phyloP scores from a whole-genome alignment of 1,284 basidiomycete genomes.

The Sporisorium scitamineum region DNA sequence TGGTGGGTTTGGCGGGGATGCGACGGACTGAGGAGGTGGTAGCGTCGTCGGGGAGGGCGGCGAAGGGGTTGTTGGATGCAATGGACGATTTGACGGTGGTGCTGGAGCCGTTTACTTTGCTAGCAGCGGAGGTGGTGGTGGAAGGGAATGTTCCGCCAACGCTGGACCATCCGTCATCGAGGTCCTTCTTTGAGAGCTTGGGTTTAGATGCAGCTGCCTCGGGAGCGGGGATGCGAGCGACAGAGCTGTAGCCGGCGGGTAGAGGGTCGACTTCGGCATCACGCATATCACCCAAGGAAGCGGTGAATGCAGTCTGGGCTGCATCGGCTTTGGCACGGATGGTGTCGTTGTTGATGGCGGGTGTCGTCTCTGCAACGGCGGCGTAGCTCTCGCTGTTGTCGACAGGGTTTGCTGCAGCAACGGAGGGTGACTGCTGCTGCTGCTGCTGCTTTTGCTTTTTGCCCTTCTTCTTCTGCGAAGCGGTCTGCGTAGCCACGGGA shows the following conservation, averaged over 20 bases:
- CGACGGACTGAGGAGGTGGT: conserved; percentile 28
- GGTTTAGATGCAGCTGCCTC: conserved; percentile 12
- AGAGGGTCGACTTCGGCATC: conserved; percentile 43
- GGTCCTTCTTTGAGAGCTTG: conserved; percentile 28
- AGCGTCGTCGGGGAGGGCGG: conserved; percentile 49
- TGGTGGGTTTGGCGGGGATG: conserved; percentile 11
- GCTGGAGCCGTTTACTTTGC: conserved; percentile 16
- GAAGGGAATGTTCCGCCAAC: conserved; percentile 31
- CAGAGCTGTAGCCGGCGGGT: conserved; percentile 26
- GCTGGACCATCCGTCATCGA: conserved; percentile 45
- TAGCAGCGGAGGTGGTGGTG: not conserved
- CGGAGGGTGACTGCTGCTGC: conserved; percentile 4
- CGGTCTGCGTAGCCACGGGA: not conserved
- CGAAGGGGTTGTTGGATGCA: conserved; percentile 50
- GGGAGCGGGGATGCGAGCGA: conserved; percentile 40
- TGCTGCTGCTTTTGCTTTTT: conserved; percentile 17
- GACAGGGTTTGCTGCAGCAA: not conserved
- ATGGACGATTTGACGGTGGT: conserved; percentile 17
- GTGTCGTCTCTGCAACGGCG: conserved; percentile 11
- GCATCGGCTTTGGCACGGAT: conserved; percentile 29
- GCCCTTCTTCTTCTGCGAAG: conserved; percentile 20
- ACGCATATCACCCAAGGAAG: conserved; percentile 42
- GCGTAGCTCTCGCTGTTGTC: conserved; percentile 20
- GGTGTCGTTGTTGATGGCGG: conserved; percentile 30
- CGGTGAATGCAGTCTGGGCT: conserved; percentile 22